Base-by-base conservation (phyloP, 352 stramenopile species). In the Paralagenidium karlingii region DNA sequence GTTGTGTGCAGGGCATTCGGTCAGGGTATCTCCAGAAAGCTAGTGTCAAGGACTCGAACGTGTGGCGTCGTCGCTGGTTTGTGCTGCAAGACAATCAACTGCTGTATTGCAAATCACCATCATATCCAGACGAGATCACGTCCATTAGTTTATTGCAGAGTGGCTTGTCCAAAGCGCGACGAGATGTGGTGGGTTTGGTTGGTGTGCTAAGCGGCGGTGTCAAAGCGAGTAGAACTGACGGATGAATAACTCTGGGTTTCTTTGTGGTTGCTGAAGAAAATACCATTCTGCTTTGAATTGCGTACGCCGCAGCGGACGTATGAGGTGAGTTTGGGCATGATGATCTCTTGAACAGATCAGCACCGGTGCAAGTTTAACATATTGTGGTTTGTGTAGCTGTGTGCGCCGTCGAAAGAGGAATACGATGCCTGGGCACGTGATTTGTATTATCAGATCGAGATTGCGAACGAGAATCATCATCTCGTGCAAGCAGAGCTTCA, bases 41-140 rank as follows among this genome's bases (percentile, higher is more conserved):
- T 12, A 90, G 77, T 34, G 58, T 82, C 21, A 84, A 78, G 25
- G 64, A 88, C 33, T 43, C 68, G 3, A 87, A 76, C 30, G 55
- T 90, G 18, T 90, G 77, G 77, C 67, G 74, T 27, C 81, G 80
- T 50, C 73, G 77, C 11, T 90, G 77, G 77, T 90, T 90, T 53
- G 76, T 90, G 41, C 60, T 90, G 12, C 41, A 75, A 59, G 74
- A 79, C 34, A 74, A 91, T 38, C 76, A 91, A 38, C 53, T 91
- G 2, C 40, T 85, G 30, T 91, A 91, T 47, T 88, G 77, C 54
- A 91, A 91, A 47, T 84, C 70, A 1, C 70, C 78, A 24, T 65
- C 66, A 19, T 82, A 91, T 43, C 77, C 85, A 45, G 70, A 75
- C 20, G 77, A 91, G 15, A 73, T 91, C 21, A 88, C 74, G 5